Evolutionary conservation across 2,329 filamentous ascomycete genomes (phyloP).

Genomic region (Cladorrhinum sp.): DNA sequence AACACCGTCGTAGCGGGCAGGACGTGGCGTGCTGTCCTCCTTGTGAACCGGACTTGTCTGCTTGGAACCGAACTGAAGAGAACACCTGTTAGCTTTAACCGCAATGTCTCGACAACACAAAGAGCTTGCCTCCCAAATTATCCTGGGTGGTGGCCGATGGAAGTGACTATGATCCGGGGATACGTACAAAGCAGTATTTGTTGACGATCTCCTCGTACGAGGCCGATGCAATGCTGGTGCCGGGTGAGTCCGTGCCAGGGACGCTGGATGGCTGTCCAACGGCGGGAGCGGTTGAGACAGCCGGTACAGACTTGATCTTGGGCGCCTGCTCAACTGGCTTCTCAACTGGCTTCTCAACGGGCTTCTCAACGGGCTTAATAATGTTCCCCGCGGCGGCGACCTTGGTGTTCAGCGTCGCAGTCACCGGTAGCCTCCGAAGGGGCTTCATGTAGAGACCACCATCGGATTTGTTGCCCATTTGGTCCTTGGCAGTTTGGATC

Average conservation of each 20-base stretch:
- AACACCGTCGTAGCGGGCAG: slow-evolving; percentile 43
- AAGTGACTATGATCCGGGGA: slow-evolving; percentile 36
- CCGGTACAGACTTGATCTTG: background rate
- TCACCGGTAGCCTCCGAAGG: slow-evolving; percentile 36
- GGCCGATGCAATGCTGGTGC: slow-evolving; percentile 67
- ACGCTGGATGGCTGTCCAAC: slow-evolving; percentile 24
- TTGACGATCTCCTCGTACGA: slow-evolving; percentile 96
- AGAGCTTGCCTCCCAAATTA: slow-evolving; percentile 28
- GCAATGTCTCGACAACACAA: slow-evolving; percentile 21
- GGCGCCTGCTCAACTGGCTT: slow-evolving; percentile 5
- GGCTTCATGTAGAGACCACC: slow-evolving; percentile 56
- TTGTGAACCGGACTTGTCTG: slow-evolving; percentile 50
- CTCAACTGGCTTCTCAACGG: slow-evolving; percentile 11
- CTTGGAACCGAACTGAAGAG: slow-evolving; percentile 59
- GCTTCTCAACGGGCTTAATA: slow-evolving; percentile 12
- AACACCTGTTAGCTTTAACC: slow-evolving; percentile 39
- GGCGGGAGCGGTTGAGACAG: slow-evolving; percentile 27
- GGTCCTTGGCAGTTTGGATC: slow-evolving; percentile 69
- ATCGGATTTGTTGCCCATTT: slow-evolving; percentile 56
- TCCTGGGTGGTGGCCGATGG: slow-evolving; percentile 25
- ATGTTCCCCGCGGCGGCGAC: slow-evolving; percentile 8
- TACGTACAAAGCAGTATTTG: slow-evolving; percentile 99
- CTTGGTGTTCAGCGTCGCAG: slow-evolving; percentile 17
- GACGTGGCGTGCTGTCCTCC: slow-evolving; percentile 43
- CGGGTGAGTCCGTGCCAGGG: slow-evolving; percentile 50